phyloP scores from a whole-genome alignment of 208 protist genomes.

The Phytomonas sp. region DNA sequence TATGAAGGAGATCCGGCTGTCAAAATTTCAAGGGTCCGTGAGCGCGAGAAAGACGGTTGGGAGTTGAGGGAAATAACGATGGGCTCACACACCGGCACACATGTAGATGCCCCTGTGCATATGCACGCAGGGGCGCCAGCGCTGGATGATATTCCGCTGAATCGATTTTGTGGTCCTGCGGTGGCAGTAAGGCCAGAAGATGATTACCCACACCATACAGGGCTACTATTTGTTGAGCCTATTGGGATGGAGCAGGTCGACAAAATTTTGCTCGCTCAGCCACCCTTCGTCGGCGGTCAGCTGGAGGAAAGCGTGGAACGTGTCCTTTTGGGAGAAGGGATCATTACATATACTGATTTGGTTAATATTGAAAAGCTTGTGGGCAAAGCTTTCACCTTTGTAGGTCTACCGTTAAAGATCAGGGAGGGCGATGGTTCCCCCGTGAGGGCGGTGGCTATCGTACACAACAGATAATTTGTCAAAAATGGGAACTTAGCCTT shows the following conservation, averaged over 20 bases:
- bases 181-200: conserved; percentile 9
- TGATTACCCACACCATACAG: conserved; percentile 11
- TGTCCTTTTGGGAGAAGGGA: conserved; percentile 16
- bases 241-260: conserved; percentile 14
- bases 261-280: conserved; percentile 12
- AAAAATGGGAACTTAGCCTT: no score
- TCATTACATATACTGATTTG: conserved; percentile 41
- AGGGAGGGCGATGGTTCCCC: conserved; percentile 35
- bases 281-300: conserved; percentile 28
- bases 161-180: conserved; percentile 27
- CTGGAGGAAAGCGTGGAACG: conserved; percentile 26
- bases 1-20: conserved; percentile 39
- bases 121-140: conserved; percentile 26
- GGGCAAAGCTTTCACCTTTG: conserved; percentile 20
- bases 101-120: conserved; percentile 39
- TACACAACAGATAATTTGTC: conserved; percentile 7
- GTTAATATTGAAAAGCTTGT: conserved; percentile 26
- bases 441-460: conserved; percentile 30
- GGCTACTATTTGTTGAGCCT: conserved; percentile 24
- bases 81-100: conserved; percentile 39
- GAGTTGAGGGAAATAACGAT: conserved; percentile 30
- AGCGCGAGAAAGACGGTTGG: conserved; percentile 29
- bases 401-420: conserved; percentile 33
- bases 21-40: conserved; percentile 24
- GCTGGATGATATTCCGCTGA: conserved; percentile 31